phyloP scores from a whole-genome alignment of 352 stramenopile species.

The Stramenopiles sp. region DNA sequence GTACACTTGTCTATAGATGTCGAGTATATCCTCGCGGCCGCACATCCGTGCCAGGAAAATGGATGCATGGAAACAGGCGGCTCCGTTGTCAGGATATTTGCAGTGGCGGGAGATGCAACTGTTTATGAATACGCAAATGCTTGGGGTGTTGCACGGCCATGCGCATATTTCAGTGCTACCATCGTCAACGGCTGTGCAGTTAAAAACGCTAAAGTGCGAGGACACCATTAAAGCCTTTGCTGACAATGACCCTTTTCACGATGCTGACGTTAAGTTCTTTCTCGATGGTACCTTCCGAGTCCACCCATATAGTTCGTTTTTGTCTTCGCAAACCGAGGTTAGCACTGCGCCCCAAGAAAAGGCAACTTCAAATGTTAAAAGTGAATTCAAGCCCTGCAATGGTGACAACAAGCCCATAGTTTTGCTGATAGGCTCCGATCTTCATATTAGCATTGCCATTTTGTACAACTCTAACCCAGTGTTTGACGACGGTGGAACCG shows the following conservation, averaged over 20 bases:
- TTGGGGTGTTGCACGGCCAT: neutral
- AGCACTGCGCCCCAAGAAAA: neutral
- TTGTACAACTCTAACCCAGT: neutral
- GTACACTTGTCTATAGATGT: too few species aligned
- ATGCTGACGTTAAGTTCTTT: neutral
- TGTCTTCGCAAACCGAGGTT: neutral
- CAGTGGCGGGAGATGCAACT: neutral
- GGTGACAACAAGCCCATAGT: neutral
- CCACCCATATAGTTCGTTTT: neutral
- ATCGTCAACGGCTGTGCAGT: neutral
- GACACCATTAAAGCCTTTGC: neutral
- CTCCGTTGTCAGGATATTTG: neutral
- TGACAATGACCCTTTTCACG: neutral
- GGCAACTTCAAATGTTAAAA: neutral
- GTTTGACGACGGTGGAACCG: too few species aligned
- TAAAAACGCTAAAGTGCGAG: neutral
- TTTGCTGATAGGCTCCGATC: neutral
- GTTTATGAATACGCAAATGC: neutral
- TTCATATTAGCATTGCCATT: neutral
- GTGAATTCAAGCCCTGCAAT: neutral
- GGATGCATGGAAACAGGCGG: neutral
- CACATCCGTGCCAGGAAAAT: neutral
- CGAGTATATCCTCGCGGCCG: neutral
- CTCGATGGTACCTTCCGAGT: neutral
- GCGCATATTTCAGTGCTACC: neutral